Percentiles rank a stretch among this genome's conserved stretches.
Evolutionary conservation across 1,284 basidiomycete genomes (phyloP).

Genomic region (Irpex sp.): DNA sequence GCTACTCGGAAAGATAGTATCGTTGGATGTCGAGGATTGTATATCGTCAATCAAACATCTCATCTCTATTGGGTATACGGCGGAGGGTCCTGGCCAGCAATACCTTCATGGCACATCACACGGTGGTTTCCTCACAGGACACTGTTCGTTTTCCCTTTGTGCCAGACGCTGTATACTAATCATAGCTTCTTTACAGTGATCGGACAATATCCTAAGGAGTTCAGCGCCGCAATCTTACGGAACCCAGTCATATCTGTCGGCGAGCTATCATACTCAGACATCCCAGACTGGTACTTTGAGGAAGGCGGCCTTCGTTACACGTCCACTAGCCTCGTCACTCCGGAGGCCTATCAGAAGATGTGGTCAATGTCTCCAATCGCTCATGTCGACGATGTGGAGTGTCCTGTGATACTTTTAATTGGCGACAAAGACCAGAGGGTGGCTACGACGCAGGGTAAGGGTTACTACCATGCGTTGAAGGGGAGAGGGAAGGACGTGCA

Average conservation of each 20-base stretch:
- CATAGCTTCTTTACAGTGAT: conserved; percentile 42
- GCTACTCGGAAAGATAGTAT: conserved; percentile 57
- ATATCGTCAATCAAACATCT: conserved; percentile 51
- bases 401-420: conserved; percentile 56
- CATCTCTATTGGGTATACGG: conserved; percentile 42
- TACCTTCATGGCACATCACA: conserved; percentile 69
- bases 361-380: conserved; percentile 56
- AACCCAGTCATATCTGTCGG: conserved; percentile 70
- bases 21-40: conserved; percentile 65
- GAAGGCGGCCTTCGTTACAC: conserved; percentile 52
- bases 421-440: conserved; percentile 64
- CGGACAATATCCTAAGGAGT: conserved; percentile 55
- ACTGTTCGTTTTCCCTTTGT: conserved; percentile 40
- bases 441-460: conserved; percentile 57
- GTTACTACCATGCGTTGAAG: conserved; percentile 64
- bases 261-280: conserved; percentile 56
- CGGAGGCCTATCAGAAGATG: conserved; percentile 41
- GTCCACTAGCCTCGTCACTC: conserved; percentile 36
- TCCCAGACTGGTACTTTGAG: conserved; percentile 68
- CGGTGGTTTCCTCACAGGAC: conserved; percentile 65
- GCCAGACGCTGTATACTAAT: background rate
- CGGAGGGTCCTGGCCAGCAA: conserved; percentile 44
- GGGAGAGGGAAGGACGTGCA: conserved; percentile 44
- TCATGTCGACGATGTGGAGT: conserved; percentile 45
- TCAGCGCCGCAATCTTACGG: conserved; percentile 57